Conservation (phyloP, 2,329 filamentous ascomycete genomes). For the Hortaea werneckii region DNA sequence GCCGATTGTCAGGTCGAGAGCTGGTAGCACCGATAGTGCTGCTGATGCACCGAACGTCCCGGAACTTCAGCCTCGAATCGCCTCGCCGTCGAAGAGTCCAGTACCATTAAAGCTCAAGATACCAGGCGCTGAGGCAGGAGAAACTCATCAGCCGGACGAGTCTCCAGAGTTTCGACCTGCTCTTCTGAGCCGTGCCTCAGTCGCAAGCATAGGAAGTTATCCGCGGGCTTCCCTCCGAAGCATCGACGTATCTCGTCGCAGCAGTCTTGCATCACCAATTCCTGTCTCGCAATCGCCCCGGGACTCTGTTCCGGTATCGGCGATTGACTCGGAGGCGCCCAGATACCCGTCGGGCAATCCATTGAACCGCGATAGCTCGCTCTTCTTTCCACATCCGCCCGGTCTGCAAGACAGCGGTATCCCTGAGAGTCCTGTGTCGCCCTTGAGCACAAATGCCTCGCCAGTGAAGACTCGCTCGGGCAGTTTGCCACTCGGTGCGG, state of each 20-base stretch:
- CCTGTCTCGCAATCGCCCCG: background rate
- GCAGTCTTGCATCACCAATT: constrained; percentile 1
- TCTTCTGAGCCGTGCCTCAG: constrained; percentile 22
- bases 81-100: background rate
- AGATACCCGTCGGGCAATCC: background rate
- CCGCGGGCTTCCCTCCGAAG: constrained; percentile 22
- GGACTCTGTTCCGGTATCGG: background rate
- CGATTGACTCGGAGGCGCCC: background rate
- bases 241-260: constrained; percentile 17
- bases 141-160: too few species aligned
- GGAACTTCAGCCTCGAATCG: background rate
- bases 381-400: constrained; percentile 9
- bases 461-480: background rate
- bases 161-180: background rate
- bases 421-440: constrained; percentile 4
- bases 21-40: background rate
- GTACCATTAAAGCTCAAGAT: constrained; percentile 4
- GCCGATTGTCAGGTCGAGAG: background rate
- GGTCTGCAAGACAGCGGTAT: background rate
- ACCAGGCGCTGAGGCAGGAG: background rate
- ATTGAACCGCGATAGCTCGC: constrained; percentile 8
- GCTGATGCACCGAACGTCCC: background rate
- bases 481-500: background rate
- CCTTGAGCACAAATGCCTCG: constrained; percentile 1
- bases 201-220: constrained; percentile 24